A percentile compares a stretch with the other conserved stretches of the same genome.
Evolutionary conservation across 164 flowering plant species (phyloP).

Genomic region (Vitis amurensis): DNA sequence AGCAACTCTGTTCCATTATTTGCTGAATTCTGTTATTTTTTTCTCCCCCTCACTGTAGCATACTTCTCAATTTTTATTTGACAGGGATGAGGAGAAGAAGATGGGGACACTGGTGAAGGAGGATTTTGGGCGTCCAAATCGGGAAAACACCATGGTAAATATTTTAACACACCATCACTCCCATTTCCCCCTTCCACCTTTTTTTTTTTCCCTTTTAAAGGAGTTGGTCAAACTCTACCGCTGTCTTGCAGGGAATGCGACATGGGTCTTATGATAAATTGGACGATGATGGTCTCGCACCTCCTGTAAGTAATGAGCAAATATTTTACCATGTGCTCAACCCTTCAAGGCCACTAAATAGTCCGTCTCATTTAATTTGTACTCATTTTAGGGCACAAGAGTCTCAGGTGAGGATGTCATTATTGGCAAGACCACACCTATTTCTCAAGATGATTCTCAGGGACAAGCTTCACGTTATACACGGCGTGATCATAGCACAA

Average conservation of each 20-base stretch:
- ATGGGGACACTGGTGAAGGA: conserved; percentile 99
- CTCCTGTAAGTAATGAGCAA: conserved; percentile 66
- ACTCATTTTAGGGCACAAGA: conserved; percentile 71
- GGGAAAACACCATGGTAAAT: conserved; percentile 77
- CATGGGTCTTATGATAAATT: conserved; percentile 98
- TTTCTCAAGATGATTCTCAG: conserved; percentile 85
- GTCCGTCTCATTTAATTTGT: not conserved
- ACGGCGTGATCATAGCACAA: conserved; percentile 90
- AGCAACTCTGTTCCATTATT: not conserved
- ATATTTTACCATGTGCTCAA: too few species aligned
- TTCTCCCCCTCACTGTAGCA: too few species aligned
- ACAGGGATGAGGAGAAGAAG: conserved; percentile 71
- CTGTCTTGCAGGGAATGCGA: conserved; percentile 71
- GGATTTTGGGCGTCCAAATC: conserved; percentile 95
- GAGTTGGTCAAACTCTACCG: too few species aligned
- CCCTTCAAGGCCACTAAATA: too few species aligned
- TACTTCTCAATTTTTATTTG: not conserved
- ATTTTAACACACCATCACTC: too few species aligned
- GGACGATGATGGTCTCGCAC: conserved; percentile 99
- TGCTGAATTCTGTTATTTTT: too few species aligned
- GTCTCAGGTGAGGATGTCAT: conserved; percentile 97
- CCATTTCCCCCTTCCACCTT: too few species aligned
- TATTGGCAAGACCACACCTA: conserved; percentile 95
- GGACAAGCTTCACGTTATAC: conserved; percentile 85
- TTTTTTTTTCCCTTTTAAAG: too few species aligned